Evolutionary conservation across 2,329 filamentous ascomycete genomes (phyloP), one percentile per base, ranked within the genome.

Genomic region (Epichloe amarillans): DNA sequence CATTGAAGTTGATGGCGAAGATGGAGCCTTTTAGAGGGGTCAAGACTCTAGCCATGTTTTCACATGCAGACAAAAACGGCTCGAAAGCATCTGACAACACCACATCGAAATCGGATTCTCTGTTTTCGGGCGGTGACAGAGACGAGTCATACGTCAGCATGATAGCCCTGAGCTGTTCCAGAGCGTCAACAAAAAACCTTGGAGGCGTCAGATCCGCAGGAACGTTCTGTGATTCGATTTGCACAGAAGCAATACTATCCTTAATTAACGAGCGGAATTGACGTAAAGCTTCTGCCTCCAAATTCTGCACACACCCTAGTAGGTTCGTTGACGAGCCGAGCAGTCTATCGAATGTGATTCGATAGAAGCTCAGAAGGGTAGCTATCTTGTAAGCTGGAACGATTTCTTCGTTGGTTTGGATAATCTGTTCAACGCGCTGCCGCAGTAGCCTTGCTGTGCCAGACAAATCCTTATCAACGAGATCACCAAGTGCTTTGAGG

Each of bases 121-220:
- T 73, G 53, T 80, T 74, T 8, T 74, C 68, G 1, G 72, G 67
- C 3, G 77, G 69, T 2, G 83, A 79, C 23, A 93, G 72, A 0
- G 90, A 95, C 1, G 86, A 85, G 57, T 95, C 88, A 61, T 90
- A 91, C 19, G 86, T 93, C 62, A 85, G 86, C 74, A 95, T 86
- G 47, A 97, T 83, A 5, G 80, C 75, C 37, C 76, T 79, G 8
- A 98, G 72, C 57, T 86, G 85, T 56, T 88, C 83, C 2, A 98
- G 72, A 5, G 88, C 84, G 51, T 94, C 86, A 38, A 82, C 72
- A 0, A 97, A 97, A 66, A 96, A 96, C 15, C 84, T 77, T 0
- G 91, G 91, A 0, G 86, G 81, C 0, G 80, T 80, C 3, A 95
- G 73, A 61, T 95, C 82, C n/a, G 76, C 68, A 1, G 88, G 82